Evolutionary conservation across 2,329 filamentous ascomycete genomes (phyloP).

Genomic region (Penicillium sp.): DNA sequence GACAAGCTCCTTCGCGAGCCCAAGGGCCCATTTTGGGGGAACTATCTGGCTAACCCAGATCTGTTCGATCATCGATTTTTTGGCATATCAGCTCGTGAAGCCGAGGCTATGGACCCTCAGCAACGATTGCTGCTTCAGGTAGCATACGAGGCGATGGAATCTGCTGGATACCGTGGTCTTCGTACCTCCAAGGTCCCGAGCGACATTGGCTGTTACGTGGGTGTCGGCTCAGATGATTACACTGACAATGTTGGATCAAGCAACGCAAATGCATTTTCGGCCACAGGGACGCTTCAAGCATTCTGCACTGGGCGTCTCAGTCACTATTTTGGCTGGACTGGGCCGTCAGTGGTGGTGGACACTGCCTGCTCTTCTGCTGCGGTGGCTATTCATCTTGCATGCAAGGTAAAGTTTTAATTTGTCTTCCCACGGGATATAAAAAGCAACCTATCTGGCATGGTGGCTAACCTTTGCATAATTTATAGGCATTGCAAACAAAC

Average conservation of each 20-base stretch:
- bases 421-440: too few species aligned
- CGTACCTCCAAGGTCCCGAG: background rate
- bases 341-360: conserved; percentile 44
- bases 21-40: background rate
- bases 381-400: conserved; percentile 36
- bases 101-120: conserved; percentile 30
- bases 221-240: conserved; percentile 30
- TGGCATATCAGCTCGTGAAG: conserved; percentile 23
- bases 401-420: conserved; percentile 2
- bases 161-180: conserved; percentile 29
- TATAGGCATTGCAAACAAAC: conserved; percentile 15
- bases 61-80: conserved; percentile 32
- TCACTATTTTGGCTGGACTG: conserved; percentile 47
- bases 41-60: conserved; percentile 2
- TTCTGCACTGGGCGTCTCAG: conserved; percentile 36
- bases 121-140: conserved; percentile 29
- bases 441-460: too few species aligned
- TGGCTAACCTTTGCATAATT: background rate
- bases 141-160: conserved; percentile 35
- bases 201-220: conserved; percentile 30
- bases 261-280: conserved; percentile 30
- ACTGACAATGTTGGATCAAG: conserved; percentile 29
- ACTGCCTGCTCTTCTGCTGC: conserved; percentile 46
- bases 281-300: conserved; percentile 17
- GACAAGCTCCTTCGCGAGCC: background rate